Percentiles rank a stretch among this genome's conserved stretches.
Conservation (phyloP, 2,329 filamentous ascomycete genomes). For the Botrytis tulipae region DNA sequence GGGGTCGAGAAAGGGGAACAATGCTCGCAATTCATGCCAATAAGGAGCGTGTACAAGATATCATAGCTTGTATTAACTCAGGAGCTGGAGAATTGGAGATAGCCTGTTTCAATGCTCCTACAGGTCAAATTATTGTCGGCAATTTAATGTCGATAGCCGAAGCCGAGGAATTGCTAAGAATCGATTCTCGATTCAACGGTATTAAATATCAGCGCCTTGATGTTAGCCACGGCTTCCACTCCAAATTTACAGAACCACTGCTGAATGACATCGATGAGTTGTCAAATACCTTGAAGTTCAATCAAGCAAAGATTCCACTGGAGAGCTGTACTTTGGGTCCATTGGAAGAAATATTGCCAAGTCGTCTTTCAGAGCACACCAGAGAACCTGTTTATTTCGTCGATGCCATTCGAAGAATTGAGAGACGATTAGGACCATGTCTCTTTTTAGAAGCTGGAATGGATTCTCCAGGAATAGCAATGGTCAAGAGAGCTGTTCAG, state of each 20-base stretch:
- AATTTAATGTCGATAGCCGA: neutral
- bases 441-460: conserved; percentile 40
- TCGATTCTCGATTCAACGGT: conserved; percentile 23
- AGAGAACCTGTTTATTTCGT: conserved; percentile 35
- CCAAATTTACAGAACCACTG: conserved; percentile 19
- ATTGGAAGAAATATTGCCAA: neutral
- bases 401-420: conserved; percentile 33
- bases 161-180: conserved; percentile 21
- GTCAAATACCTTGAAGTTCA: conserved; percentile 1
- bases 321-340: conserved; percentile 11
- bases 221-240: conserved; percentile 32
- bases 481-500: conserved; percentile 37
- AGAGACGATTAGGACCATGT: conserved; percentile 1
- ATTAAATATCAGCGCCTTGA: conserved; percentile 31
- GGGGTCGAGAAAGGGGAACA: neutral
- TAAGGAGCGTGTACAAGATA: neutral
- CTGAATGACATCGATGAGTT: neutral
- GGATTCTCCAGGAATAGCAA: conserved; percentile 33
- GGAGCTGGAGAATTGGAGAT: neutral
- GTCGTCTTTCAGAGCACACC: conserved; percentile 27
- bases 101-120: neutral
- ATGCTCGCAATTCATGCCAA: neutral
- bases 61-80: neutral
- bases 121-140: neutral
- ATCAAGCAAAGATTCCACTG: conserved; percentile 17